Base-by-base conservation (phyloP, 176 grass and related monocot genomes). In the Oryza brachyantha region DNA sequence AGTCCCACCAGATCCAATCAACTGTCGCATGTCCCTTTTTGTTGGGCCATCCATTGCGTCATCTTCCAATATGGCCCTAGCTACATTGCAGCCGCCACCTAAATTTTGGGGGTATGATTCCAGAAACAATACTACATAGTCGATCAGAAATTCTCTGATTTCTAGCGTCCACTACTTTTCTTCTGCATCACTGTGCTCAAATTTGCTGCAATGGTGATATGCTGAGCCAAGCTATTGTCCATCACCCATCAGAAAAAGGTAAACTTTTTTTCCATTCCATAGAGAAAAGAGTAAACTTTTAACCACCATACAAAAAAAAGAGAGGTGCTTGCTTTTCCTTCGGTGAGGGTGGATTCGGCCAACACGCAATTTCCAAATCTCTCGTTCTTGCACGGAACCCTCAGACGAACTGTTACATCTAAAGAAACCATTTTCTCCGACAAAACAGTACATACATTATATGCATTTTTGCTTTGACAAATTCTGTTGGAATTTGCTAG, bases 1-100 rank as follows among this genome's bases (percentile, higher is more conserved):
- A 29, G 70, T 3, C 74, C 42, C 42, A 80, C 41, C 86, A 24
- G 52, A 57, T 57, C 52, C 52, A 80, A 84, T 80, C 81, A 84
- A 65, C 70, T 32, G 70, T 71, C 34, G 17, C 54, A 26, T 52
- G 42, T 68, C 52, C 25, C 42, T 88, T 84, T 74, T 42, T 61
- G 64, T 63, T 42, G 71, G 86, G 70, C 55, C 70, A 64, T 65
- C 68, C 76, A 62, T 40, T 64, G 55, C 55, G 26, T 75, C 76
- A 62, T 52, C 48, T 31, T 80, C 74, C 45, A 37, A 58, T 57
- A 64, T 84, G 76, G 79, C 70, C 64, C 42, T 81, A 74, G 70
- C 34, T 75, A 74, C 75, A 68, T 4, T 77, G 17, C 78, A 76
- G 67, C 86, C 75, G 69, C 86, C 76, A 76, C 82, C 86, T 75